Percentiles rank a stretch among this genome's conserved stretches.
Conservation (phyloP, 108 stramenopile species). For the Discostella stelligeroides region DNA sequence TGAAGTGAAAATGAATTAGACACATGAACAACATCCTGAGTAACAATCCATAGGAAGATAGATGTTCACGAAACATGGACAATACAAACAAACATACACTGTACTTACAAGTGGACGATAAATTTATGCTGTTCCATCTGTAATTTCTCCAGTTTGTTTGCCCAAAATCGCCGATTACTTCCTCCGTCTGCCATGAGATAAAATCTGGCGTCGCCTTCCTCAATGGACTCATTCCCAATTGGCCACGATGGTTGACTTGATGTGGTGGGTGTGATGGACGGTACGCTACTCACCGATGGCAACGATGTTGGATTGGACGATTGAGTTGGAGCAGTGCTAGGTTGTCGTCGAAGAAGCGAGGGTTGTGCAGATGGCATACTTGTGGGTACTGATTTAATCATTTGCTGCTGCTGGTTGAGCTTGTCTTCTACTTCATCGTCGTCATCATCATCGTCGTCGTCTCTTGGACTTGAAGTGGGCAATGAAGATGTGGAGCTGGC, state of each 20-base stretch:
- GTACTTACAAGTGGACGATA: slow-evolving; percentile 39
- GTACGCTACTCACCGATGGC: not conserved
- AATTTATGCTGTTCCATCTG: slow-evolving; percentile 8
- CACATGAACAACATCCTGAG: no score
- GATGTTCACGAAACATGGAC: no score
- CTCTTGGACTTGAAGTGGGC: no score
- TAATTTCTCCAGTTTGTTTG: slow-evolving; percentile 2
- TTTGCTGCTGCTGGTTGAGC: no score
- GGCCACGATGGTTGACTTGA: slow-evolving; percentile 1
- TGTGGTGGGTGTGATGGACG: slow-evolving; percentile 1
- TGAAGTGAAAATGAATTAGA: not conserved
- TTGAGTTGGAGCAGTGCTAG: not conserved
- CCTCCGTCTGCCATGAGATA: slow-evolving; percentile 38
- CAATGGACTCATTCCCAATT: slow-evolving; percentile 9
- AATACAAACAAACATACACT: no score
- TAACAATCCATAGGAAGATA: no score
- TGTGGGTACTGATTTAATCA: no score
- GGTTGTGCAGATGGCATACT: no score
- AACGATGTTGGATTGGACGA: not conserved
- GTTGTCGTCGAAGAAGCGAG: not conserved
- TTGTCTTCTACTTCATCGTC: no score
- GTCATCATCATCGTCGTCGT: no score
- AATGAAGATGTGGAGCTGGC: no score
- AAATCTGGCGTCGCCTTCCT: slow-evolving; percentile 14
- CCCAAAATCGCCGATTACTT: slow-evolving; percentile 19